Evolutionary conservation across 1,139 yeast species (phyloP).

Genomic region (Pichia sorboxylosa): DNA sequence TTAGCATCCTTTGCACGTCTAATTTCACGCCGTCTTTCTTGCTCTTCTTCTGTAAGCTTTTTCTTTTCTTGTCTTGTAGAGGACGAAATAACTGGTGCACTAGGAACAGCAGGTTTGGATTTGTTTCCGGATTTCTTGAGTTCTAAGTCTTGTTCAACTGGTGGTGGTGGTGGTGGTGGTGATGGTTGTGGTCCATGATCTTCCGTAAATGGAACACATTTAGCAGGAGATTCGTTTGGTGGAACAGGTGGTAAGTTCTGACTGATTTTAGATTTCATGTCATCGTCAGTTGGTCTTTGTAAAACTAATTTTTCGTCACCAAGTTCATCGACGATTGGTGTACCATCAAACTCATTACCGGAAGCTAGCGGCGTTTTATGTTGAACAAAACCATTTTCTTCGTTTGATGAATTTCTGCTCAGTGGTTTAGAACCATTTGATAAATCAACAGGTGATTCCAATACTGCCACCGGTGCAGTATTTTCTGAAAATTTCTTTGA

Average conservation of each 20-base stretch:
- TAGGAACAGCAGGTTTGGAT: slow-evolving; percentile 5
- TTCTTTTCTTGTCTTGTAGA: slow-evolving; percentile 36
- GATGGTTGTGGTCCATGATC: slow-evolving; percentile 1
- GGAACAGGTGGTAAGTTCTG: slow-evolving; percentile 19
- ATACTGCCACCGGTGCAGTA: not conserved
- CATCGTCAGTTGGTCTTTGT: slow-evolving; percentile 4
- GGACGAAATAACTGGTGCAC: slow-evolving; percentile 17
- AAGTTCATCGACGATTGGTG: slow-evolving; percentile 6
- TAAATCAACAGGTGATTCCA: slow-evolving; percentile 5
- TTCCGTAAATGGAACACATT: slow-evolving; percentile 10
- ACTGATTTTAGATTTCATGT: slow-evolving; percentile 4
- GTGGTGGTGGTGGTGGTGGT: not conserved
- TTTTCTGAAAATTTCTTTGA: not conserved
- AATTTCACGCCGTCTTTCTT: slow-evolving; percentile 50
- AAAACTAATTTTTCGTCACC: slow-evolving; percentile 1
- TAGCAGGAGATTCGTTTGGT: slow-evolving; percentile 8
- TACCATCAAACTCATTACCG: slow-evolving; percentile 1
- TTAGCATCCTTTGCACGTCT: slow-evolving; percentile 45
- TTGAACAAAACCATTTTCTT: slow-evolving; percentile 7
- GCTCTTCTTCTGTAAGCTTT: slow-evolving; percentile 47
- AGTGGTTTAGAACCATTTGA: too few relatives aligned
- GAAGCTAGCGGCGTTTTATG: too few relatives aligned
- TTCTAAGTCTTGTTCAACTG: slow-evolving; percentile 5
- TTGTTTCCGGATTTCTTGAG: not conserved
- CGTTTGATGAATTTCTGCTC: too few relatives aligned